Evolutionary conservation across 768 basidiomycete species (phyloP), one percentile per base, ranked within the genome.

Genomic region (Rhodotorula taiwanensis): DNA sequence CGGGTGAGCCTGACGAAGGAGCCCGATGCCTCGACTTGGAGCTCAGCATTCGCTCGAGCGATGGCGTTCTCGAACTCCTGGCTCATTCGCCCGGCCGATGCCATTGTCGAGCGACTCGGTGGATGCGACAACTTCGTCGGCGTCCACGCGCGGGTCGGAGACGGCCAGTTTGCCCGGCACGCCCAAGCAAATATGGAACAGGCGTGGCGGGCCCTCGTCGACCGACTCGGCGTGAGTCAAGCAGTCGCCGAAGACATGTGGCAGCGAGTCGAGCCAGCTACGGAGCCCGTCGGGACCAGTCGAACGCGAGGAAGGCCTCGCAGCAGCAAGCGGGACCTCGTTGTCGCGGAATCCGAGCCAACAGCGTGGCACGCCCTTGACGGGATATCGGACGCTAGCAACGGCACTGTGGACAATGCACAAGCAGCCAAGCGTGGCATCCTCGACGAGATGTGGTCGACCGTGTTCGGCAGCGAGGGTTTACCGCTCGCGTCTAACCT

Each of bases 131-230:
- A 74, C 5, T 89, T 83, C 71, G 72, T 86, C 25, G 85, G 81
- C 4, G 81, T 80, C 5, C 87, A 89, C 70, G 75, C 88, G 6
- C 83, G 88, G 11, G 70, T 87, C 5, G 83, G 83, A 8, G 86
- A 88, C 66, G 85, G 86, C 2, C 69, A 74, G 1, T 89, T 88
- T 73, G 73, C 73, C 62, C 65, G 61, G 11, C 74, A 78, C 10
- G 77, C 78, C 9, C 69, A 72, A n/a, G 56, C 51, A 28, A 86
- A 80, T 39, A 74, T 80, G 33, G 78, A 81, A 47, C 53, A 67
- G 7, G 70, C 82, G 82, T 82, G 81, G 80, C 79, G 77, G 49
- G 14, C 10, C 21, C 23, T 62, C 13, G 55, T 48, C 1, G 31
- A 18, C 21, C 13, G 49, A 13, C 3, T 64, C 44, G 55, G 60